Evolutionary conservation across 768 basidiomycete species (phyloP), one percentile per base, ranked within the genome.

Genomic region (Nevesoporus exiguus): DNA sequence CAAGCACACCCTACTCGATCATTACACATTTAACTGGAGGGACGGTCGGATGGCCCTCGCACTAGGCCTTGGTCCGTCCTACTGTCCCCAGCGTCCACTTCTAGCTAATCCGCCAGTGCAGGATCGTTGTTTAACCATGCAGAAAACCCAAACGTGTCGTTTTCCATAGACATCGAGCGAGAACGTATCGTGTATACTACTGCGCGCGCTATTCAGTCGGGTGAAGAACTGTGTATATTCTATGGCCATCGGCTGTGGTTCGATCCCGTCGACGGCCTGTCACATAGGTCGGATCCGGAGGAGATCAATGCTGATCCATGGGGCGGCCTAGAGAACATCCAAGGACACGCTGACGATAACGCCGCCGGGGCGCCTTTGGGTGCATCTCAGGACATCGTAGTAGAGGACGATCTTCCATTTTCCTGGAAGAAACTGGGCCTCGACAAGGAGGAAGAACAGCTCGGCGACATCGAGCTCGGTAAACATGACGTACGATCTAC

Each of bases 101-200:
- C 30, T 27, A 13, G 11, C 47, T 52, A 31, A 61, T 49, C 39
- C n/a, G 19, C 17, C 15, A 34, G 48, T 7, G 21, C 31, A 90
- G 91, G 91, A 5, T 92, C 90, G 3, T 63, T 93, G 10, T 91
- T 93, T 72, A 93, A 92, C 65, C 90, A 91, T 70, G 83, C 84
- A 0, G 73, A 79, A 25, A 53, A 63, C 4, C 90, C 89, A 7
- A 93, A 93, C 67, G 79, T 90, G 17, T 81, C 84, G 0, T 91
- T 82, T 68, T 71, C 72, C 0, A 66, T 86, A 15, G 82, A 90
- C 55, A 55, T 69, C 0, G 55, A 67, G 1, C 78, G 74, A 0
- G 80, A 86, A 54, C 80, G 82, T 9, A 89, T 92, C 57, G 74
- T 73, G 52, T 92, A 85, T 61, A 77, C 73, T 1, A 82, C 88